phyloP scores from a whole-genome alignment of 495 filamentous ascomycete genomes.

The Cercophora samala region DNA sequence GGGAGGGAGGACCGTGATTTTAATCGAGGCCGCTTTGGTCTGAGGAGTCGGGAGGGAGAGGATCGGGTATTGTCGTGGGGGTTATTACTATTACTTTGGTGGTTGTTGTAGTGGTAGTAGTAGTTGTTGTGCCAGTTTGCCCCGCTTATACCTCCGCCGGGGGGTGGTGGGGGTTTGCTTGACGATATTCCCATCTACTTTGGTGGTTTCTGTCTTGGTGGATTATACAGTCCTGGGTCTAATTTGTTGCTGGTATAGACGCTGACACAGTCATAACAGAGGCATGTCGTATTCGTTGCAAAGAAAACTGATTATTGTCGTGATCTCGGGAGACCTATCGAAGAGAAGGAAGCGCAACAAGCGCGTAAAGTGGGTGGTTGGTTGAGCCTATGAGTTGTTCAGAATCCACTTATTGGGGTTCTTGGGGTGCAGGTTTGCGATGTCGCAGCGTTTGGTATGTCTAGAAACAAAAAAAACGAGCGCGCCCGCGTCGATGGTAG shows the following conservation, averaged over 20 bases:
- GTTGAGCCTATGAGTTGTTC: constrained; percentile 1
- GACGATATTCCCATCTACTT: constrained; percentile 23
- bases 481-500: background rate
- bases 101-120: constrained; percentile 5
- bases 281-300: constrained; percentile 16
- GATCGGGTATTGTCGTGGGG: background rate
- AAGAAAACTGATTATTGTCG: background rate
- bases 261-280: constrained; percentile 2
- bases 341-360: background rate
- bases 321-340: background rate
- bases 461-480: background rate
- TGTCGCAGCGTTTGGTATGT: background rate
- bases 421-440: background rate
- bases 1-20: background rate
- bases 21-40: background rate
- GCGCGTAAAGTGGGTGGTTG: constrained; percentile 7
- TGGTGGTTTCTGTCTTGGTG: background rate
- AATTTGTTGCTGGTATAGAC: background rate
- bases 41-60: constrained; percentile 1
- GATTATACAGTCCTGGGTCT: background rate
- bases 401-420: background rate
- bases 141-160: background rate
- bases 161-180: constrained; percentile 20
- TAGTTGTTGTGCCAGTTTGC: constrained; percentile 1
- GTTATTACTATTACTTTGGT: constrained; percentile 2